Evolutionary conservation across 1,284 basidiomycete species (phyloP).

Genomic region (Xerocomus nothofagi): DNA sequence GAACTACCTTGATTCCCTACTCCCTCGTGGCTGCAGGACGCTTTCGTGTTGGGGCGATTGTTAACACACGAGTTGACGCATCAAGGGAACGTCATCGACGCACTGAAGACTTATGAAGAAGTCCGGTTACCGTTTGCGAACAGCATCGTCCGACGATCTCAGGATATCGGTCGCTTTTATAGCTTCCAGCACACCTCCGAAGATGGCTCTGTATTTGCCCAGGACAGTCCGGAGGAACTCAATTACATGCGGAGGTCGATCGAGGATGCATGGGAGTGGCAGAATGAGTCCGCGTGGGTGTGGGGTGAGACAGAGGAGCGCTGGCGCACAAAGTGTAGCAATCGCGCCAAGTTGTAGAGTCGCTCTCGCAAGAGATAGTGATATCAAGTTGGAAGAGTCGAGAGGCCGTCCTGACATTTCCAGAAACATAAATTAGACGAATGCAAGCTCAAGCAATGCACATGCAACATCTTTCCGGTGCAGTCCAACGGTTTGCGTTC

Average conservation of each 20-base stretch:
- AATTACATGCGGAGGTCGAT: constrained; percentile 12
- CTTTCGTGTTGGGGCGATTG: constrained; percentile 37
- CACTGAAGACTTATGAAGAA: constrained; percentile 34
- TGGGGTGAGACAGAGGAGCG: constrained; percentile 17
- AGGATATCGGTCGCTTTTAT: constrained; percentile 2
- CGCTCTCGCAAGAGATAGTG: no score
- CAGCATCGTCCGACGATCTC: constrained; percentile 6
- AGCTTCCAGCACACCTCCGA: neutral
- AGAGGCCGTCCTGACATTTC: no score
- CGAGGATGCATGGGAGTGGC: constrained; percentile 23
- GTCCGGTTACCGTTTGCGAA: constrained; percentile 33
- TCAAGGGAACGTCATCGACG: constrained; percentile 20
- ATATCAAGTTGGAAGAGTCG: no score
- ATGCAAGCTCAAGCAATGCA: no score
- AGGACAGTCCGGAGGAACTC: constrained; percentile 8
- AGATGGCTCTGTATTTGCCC: neutral
- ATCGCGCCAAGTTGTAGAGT: neutral
- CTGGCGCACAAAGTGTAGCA: constrained; percentile 10
- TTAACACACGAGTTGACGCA: constrained; percentile 30
- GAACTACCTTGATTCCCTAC: neutral
- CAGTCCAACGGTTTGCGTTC: no score
- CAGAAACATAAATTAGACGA: no score
- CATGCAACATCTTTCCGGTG: no score
- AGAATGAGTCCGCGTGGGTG: constrained; percentile 9
- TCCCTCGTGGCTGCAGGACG: constrained; percentile 30